Evolutionary conservation across 371 early-diverging fungal genomes (phyloP), one percentile per base, ranked within the genome.

Genomic region (Mucor irregularis): DNA sequence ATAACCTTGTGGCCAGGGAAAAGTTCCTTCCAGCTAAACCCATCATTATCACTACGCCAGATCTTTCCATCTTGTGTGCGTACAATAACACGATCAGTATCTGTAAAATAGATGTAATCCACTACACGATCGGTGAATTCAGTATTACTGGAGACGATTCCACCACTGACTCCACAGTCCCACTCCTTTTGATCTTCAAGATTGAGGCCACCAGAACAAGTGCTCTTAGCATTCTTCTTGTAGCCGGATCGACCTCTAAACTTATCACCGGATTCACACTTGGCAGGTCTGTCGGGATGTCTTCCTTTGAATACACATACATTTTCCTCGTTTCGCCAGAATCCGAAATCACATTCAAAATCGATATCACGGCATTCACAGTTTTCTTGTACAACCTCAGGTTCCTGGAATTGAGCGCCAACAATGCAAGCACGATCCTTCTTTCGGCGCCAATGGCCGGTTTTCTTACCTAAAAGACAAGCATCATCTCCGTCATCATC

Each of bases 341-440:
- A 93, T n/a, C 86, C 86, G 71, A 83, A 79, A 21, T 87, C 91
- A 58, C 91, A 92, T 70, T 92, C 90, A 62, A 69, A 94, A 65
- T 92, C 94, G 25, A 71, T 72, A 21, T 76, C 76, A 16, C 85
- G 81, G 66, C 94, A 94, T 51, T 78, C 69, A 64, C 93, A 92
- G 7, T 62, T 70, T 19, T 71, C 67, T 28, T 68, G 46, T 9
- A 74, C 59, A 4, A 68, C 70, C 19, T 80, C 75, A 4, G 86
- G 87, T 25, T 76, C 69, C 17, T 81, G 75, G 66, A 87, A 89
- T 47, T 83, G 76, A 34, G 86, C 71, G 14, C 82, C 84, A 2
- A 93, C 86, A 30, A 64, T 83, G 67, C 96, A 96, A 3, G 71
- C 66, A 30, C 83, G 85, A 44, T 83, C 83, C 13, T 78, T 70